Base-by-base conservation (phyloP, 768 basidiomycete species). In the Mycena chlorophos region DNA sequence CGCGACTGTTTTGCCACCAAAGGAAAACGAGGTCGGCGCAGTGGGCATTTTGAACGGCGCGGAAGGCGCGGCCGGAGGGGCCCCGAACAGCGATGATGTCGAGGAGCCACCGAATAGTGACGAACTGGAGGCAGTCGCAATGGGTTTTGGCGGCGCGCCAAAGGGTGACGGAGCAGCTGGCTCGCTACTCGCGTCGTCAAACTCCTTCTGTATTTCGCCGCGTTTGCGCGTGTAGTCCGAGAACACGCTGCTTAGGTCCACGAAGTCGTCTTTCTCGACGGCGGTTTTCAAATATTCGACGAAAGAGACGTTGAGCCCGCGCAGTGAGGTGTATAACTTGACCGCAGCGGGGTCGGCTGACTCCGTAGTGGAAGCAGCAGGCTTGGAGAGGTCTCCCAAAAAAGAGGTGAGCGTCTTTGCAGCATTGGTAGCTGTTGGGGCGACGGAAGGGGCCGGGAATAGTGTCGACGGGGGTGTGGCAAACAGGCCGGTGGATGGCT, bases 281-380 rank as follows among this genome's bases (percentile, higher is more conserved):
- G 82, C 79, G 55, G 80, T 78, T 27, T 80, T 74, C 51, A 89
- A 67, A 14, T 81, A 77, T n/a, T 78, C 72, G 22, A 87, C 66
- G 56, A 91, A 74, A 2, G 87, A 88, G 29, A 79, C 69, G 63
- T 91, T 91, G 38, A 91, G 76, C 14, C 88, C 89, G 30, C 89
- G 84, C n/a, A 91, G 78, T 23, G 83, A 80, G 37, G 73, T 81
- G 71, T 83, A 89, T 65, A 86, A 89, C 50, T 81, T 80, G 16
- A 82, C 61, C 30, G 78, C 75, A 23, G 63, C 57, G 8, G 56
- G 37, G 27, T 27, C 31, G 23, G 43, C 42, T 54, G 51, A 26
- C 52, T 54, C 40, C 17, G 49, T 51, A 12, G 58, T 34, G 28
- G 54, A 29, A n/a, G 59, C 25, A 17, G 46, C 22, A 22, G 52